Conservation (phyloP, 345 rosid genomes). For the Cardiospermum halicacabum region DNA sequence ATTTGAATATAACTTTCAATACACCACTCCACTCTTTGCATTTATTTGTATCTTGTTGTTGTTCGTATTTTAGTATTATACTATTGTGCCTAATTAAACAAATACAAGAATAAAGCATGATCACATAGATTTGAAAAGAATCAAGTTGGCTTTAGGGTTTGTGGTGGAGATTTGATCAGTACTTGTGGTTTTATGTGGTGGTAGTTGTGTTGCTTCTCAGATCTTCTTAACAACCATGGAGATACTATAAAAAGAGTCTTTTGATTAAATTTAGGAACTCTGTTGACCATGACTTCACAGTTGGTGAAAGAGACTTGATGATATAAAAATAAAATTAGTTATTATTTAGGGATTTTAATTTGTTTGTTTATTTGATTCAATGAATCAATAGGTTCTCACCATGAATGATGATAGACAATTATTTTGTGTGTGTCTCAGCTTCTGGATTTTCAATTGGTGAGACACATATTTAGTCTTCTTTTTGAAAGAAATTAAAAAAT, state of each 20-base stretch:
- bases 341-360: too few relatives aligned
- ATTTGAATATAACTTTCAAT: too few relatives aligned
- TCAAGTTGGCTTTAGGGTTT: neutral
- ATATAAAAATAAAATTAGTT: neutral
- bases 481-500: too few relatives aligned
- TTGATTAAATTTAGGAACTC: constrained; percentile 19
- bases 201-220: constrained; percentile 10
- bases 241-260: neutral
- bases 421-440: constrained; percentile 1
- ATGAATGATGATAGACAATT: too few relatives aligned
- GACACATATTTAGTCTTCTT: neutral
- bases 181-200: constrained; percentile 13
- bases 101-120: constrained; percentile 2
- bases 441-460: constrained; percentile 6
- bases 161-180: constrained; percentile 25
- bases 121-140: constrained; percentile 1
- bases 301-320: constrained; percentile 7
- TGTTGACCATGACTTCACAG: constrained; percentile 12
- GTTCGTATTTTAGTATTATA: too few relatives aligned
- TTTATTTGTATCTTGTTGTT: too few relatives aligned
- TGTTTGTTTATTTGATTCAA: neutral
- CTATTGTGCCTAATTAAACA: too few relatives aligned
- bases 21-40: too few relatives aligned
- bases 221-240: constrained; percentile 9
- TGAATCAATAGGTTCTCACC: neutral